Percentiles rank a stretch among this genome's conserved stretches.
Conservation (phyloP, 352 stramenopile species). For the Pseudoperonospora humuli region DNA sequence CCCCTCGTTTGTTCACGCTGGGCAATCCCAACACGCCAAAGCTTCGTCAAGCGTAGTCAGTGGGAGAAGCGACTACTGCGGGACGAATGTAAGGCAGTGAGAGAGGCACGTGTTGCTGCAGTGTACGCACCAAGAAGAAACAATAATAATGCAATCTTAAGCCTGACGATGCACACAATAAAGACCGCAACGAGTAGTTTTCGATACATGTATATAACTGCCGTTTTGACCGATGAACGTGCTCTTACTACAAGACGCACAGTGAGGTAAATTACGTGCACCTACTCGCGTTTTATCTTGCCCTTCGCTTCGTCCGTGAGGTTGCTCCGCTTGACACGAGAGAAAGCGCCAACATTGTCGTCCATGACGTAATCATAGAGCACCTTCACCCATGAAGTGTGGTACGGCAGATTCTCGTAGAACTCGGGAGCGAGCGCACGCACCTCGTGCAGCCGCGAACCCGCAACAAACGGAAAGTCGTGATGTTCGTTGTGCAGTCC, state of each 20-base stretch:
- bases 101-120: too few species aligned
- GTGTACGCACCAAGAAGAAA: too few species aligned
- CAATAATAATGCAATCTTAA: constrained; percentile 11
- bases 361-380: constrained; percentile 92
- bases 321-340: constrained; percentile 83
- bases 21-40: constrained; percentile 71
- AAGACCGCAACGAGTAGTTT: too few species aligned
- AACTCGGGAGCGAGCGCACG: constrained; percentile 89
- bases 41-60: constrained; percentile 23
- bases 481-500: constrained; percentile 99
- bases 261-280: neutral
- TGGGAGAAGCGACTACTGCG: neutral
- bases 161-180: constrained; percentile 4
- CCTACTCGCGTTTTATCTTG: constrained; percentile 74
- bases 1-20: constrained; percentile 94
- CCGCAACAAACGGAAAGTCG: constrained; percentile 92
- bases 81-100: neutral
- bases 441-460: constrained; percentile 87
- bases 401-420: constrained; percentile 92
- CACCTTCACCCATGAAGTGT: constrained; percentile 90
- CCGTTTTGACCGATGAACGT: constrained; percentile 13
- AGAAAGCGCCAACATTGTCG: constrained; percentile 89
- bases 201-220: constrained; percentile 14
- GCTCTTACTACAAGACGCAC: constrained; percentile 18
- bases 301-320: constrained; percentile 42